Evolutionary conservation across 2,329 filamentous ascomycete species (phyloP).

Genomic region (Curvularia hawaiiensis): DNA sequence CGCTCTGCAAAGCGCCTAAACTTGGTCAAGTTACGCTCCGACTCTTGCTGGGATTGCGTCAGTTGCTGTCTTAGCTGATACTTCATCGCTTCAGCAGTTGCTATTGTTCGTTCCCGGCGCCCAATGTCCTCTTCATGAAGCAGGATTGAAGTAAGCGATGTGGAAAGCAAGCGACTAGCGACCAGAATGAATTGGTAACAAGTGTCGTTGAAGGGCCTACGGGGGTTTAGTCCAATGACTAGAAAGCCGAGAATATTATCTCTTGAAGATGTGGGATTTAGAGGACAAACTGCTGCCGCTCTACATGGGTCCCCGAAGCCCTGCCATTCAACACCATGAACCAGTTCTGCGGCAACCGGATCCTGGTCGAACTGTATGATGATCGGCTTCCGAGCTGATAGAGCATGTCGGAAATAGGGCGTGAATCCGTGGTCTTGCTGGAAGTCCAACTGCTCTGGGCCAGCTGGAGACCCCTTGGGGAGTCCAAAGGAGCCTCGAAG

Average conservation of each 20-base stretch:
- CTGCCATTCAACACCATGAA: constrained; percentile 38
- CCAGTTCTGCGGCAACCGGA: constrained; percentile 34
- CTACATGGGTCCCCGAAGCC: constrained; percentile 44
- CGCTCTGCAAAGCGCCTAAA: constrained; percentile 49
- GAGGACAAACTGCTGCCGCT: constrained; percentile 43
- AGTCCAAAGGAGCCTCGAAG: constrained; percentile 34
- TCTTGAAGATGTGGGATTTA: constrained; percentile 41
- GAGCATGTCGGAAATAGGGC: constrained; percentile 41
- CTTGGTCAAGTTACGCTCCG: constrained; percentile 36
- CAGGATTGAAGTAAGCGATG: constrained; percentile 47
- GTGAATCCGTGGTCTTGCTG: constrained; percentile 21
- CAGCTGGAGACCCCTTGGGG: constrained; percentile 23
- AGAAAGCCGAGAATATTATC: constrained; percentile 48
- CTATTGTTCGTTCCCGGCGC: constrained; percentile 44
- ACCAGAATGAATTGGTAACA: constrained; percentile 48
- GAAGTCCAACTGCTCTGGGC: constrained; percentile 32
- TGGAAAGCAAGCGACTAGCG: constrained; percentile 44
- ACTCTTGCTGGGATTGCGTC: constrained; percentile 38
- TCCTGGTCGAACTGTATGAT: constrained; percentile 37
- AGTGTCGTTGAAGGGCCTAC: constrained; percentile 47
- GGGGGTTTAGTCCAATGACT: constrained; percentile 48
- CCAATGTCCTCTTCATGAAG: constrained; percentile 47
- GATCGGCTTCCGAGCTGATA: constrained; percentile 29
- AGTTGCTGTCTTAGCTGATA: constrained; percentile 41
- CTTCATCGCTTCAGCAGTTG: constrained; percentile 42